Evolutionary conservation across 352 stramenopile genomes (phyloP), one percentile per base, ranked within the genome.

Genomic region (Phytophthora sansomeana): DNA sequence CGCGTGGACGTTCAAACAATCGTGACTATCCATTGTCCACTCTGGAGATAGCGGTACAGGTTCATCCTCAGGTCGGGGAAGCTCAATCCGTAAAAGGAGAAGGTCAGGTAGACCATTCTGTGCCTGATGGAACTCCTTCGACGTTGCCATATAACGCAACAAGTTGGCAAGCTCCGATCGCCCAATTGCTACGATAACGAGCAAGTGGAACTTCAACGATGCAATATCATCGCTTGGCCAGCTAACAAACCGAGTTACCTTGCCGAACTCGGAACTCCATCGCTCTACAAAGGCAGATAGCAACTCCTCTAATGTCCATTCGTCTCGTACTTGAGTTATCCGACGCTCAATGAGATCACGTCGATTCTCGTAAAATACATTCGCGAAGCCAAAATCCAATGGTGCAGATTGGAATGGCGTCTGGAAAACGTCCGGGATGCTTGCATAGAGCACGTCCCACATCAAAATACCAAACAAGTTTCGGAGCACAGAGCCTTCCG

Each of bases 391-490:
- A 41, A 94, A 94, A 65, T 94, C 84, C 5, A 94, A 59, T 29
- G 85, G 87, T 26, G 64, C 79, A 1, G 77, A 66, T 50, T 97
- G 89, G 43, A 89, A 97, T 6, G 78, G 83, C n/a, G 80, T 95
- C 69, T 97, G 89, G 55, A 97, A 97, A 2, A 97, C 91, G 49
- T 95, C 73, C 3, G 83, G 74, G 16, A 96, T 72, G n/a, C 58
- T 72, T 0, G 81, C 76, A 41, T 97, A 97, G 28, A 97, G 56
- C 9, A 95, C 63, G 32, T 96, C 85, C 91, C 91, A 97, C 78
- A 97, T 85, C n/a, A 96, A 81, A 16, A 97, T 58, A 0, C 89
- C 86, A 64, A 96, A 96, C 2, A 97, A 43, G 44, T 87, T 90
- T 13, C 73, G 64, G 28, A 97, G 53, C 32, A 91, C 63, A 38